phyloP scores from a whole-genome alignment of 768 basidiomycete species.

The Tephrocybe sp. region DNA sequence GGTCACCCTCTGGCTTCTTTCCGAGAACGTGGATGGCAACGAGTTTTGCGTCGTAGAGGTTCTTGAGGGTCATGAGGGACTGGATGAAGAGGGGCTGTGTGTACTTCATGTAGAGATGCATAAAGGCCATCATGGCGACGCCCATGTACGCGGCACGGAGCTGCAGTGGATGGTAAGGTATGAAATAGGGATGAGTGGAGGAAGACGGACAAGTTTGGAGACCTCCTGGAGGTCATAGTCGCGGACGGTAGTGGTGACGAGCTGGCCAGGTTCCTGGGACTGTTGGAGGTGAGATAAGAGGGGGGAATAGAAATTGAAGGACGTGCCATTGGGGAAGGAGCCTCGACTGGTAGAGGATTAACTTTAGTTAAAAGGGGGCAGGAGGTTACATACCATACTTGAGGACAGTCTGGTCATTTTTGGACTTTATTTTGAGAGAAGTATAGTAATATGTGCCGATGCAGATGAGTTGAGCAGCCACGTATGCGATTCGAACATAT shows the following conservation, averaged over 20 bases:
- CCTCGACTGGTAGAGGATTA: constrained; percentile 57
- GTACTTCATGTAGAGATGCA: constrained; percentile 94
- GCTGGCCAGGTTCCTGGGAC: constrained; percentile 65
- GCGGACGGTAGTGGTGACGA: constrained; percentile 86
- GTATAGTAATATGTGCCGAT: constrained; percentile 80
- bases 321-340: constrained; percentile 70
- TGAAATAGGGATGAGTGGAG: background rate
- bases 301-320: background rate
- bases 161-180: constrained; percentile 25
- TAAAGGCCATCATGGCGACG: constrained; percentile 85
- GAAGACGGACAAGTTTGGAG: constrained; percentile 64
- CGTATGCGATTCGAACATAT: constrained; percentile 85
- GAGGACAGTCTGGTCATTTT: constrained; percentile 94
- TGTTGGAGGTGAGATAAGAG: constrained; percentile 19
- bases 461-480: constrained; percentile 66
- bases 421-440: constrained; percentile 81
- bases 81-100: constrained; percentile 97
- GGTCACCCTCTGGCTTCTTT: constrained; percentile 76
- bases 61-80: constrained; percentile 92
- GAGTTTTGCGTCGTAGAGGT: constrained; percentile 80
- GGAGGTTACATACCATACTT: constrained; percentile 72
- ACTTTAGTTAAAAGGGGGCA: background rate
- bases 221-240: constrained; percentile 93
- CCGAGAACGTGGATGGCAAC: constrained; percentile 82
- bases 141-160: constrained; percentile 69